These are phyloP conservation scores for Amphichorda felina DNA, from an alignment of 2,329 filamentous ascomycete genomes.

Conservation along the genomic window DNA sequence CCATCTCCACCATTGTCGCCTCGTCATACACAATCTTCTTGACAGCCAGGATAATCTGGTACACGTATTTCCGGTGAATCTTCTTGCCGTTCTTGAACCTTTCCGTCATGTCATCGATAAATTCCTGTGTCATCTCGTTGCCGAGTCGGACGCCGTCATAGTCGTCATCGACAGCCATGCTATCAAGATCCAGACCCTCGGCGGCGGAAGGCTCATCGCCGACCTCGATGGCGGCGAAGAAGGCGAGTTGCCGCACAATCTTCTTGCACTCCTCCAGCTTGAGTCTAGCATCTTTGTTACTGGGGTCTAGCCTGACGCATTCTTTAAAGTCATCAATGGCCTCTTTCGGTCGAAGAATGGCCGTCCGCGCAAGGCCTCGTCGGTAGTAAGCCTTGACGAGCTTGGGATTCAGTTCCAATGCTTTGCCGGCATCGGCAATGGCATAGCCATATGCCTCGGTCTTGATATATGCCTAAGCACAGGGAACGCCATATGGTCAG, in stretches of 20 bases:
- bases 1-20: slow-evolving; percentile 91
- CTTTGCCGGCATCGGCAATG: slow-evolving; percentile 79
- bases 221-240: slow-evolving; percentile 90
- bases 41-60: slow-evolving; percentile 86
- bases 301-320: slow-evolving; percentile 76
- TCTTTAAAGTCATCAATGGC: slow-evolving; percentile 87
- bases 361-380: slow-evolving; percentile 81
- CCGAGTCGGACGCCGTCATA: slow-evolving; percentile 79
- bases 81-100: slow-evolving; percentile 95
- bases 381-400: slow-evolving; percentile 96
- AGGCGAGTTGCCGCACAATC: slow-evolving; percentile 82
- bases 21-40: slow-evolving; percentile 86
- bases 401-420: slow-evolving; percentile 76
- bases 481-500: not conserved
- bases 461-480: slow-evolving; percentile 77
- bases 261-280: slow-evolving; percentile 92
- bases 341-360: slow-evolving; percentile 79
- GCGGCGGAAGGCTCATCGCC: slow-evolving; percentile 86
- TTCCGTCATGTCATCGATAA: slow-evolving; percentile 94
- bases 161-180: slow-evolving; percentile 66
- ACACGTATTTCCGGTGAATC: slow-evolving; percentile 91
- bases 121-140: slow-evolving; percentile 86
- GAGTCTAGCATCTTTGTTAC: slow-evolving; percentile 80
- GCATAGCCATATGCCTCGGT: slow-evolving; percentile 91
- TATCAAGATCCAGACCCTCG: slow-evolving; percentile 78